Evolutionary conservation across 2,329 filamentous ascomycete genomes (phyloP).

Genomic region (Penicillium corylophilum): DNA sequence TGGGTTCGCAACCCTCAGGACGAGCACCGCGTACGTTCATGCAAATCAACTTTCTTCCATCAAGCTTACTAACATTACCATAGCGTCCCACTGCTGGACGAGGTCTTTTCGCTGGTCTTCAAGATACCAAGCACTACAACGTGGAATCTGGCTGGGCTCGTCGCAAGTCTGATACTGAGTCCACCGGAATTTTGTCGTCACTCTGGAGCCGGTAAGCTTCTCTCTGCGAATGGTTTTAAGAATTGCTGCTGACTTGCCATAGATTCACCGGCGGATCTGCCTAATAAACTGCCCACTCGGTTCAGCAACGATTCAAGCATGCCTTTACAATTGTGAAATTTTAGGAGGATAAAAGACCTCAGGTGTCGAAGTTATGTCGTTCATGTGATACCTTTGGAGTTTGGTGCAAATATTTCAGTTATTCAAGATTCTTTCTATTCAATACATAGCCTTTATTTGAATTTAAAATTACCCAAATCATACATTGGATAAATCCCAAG

Average conservation of each 20-base stretch:
- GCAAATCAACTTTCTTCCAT: too few species aligned
- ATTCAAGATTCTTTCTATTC: neutral
- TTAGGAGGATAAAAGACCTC: neutral
- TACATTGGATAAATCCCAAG: too few species aligned
- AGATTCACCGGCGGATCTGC: conserved; percentile 14
- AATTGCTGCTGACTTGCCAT: neutral
- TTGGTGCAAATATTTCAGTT: neutral
- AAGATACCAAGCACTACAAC: conserved; percentile 40
- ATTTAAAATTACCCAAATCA: neutral
- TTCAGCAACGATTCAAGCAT: neutral
- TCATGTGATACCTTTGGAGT: conserved; percentile 4
- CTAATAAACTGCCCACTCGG: conserved; percentile 1
- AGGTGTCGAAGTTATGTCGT: neutral
- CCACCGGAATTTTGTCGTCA: conserved; percentile 15
- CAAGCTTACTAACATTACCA: conserved; percentile 1
- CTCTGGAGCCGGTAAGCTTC: conserved; percentile 26
- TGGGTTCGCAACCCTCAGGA: conserved; percentile 30
- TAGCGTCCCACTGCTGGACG: conserved; percentile 36
- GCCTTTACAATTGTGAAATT: neutral
- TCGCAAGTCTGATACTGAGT: conserved; percentile 20
- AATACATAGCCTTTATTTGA: neutral
- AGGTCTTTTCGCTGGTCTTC: conserved; percentile 40
- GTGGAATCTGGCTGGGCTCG: conserved; percentile 39
- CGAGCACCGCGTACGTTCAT: conserved; percentile 24
- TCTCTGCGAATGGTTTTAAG: neutral